Evolutionary conservation across 306 rosid species (phyloP).

Genomic region (Calophaca sinica): DNA sequence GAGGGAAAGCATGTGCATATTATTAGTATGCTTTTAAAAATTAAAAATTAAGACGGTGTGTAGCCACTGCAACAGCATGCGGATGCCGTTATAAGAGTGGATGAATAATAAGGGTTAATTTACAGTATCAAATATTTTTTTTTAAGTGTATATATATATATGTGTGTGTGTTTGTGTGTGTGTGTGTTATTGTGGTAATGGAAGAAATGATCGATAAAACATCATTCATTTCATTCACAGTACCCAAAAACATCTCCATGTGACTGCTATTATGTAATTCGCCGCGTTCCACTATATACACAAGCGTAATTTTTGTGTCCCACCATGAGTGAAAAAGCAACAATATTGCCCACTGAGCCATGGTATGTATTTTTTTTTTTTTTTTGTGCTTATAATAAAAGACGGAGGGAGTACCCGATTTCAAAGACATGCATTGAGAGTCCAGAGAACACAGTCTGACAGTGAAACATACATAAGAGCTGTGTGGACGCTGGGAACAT

Average conservation of each 20-base stretch:
- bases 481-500: too few relatives aligned
- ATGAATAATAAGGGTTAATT: neutral
- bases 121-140: neutral
- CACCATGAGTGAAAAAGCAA: conserved; percentile 16
- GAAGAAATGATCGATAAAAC: conserved; percentile 48
- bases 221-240: neutral
- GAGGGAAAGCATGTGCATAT: neutral
- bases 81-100: neutral
- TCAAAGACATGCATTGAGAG: too few relatives aligned
- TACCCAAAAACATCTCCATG: conserved; percentile 44
- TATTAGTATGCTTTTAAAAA: neutral
- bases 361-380: too few relatives aligned
- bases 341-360: neutral
- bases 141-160: conserved; percentile 32
- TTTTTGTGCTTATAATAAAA: too few relatives aligned
- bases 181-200: too few relatives aligned
- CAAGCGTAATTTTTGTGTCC: conserved; percentile 36
- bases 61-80: neutral
- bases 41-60: too few relatives aligned
- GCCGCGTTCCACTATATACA: conserved; percentile 25
- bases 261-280: conserved; percentile 53
- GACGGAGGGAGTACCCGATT: too few relatives aligned
- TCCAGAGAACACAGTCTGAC: too few relatives aligned
- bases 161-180: too few relatives aligned
- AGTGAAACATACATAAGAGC: too few relatives aligned